Base-by-base conservation (phyloP, 352 stramenopile species). In the Globisporangium recalcitrans region DNA sequence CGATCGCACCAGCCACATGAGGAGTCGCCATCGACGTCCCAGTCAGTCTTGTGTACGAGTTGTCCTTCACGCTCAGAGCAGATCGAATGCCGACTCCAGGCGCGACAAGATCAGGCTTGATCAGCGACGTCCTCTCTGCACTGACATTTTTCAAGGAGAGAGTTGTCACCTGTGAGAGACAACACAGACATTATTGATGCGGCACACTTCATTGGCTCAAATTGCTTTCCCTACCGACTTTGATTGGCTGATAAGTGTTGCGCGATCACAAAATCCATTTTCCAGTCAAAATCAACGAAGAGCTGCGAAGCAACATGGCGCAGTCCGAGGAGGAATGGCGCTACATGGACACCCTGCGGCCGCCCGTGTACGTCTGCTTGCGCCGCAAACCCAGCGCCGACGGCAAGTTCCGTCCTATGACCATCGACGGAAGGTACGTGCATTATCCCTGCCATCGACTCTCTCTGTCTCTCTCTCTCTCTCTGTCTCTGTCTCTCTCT, bases 21-120 rank as follows among this genome's bases (percentile, higher is more conserved):
- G 83, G 83, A 16, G 83, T 88, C 16, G 83, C 79, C 83, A 92
- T 92, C 4, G 80, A 90, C 24, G 83, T 92, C 3, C 83, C 83
- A 13, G 83, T 88, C 11, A 92, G 60, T 10, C 79, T 67, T 22
- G 79, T 88, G 56, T 85, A 89, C 11, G 74, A 71, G 11, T 42
- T 67, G 63, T 92, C 80, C 21, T 70, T 73, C 24, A 75, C 75
- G 34, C 79, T 92, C 51, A 86, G 64, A 0, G 79, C 75, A 2
- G 82, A 91, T 47, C 80, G 73, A 64, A 92, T 88, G 3, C 71
- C 79, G 4, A 84, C 76, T 1, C 83, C 83, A 40, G 83, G 83
- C 24, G 83, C 81, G 29, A 90, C 80, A 65, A 90, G 87, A 54
- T 92, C 79, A 16, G 81, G 80, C 58, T 92, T 90, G 48, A 90